Base-by-base conservation (phyloP, 345 rosid genomes). In the Aethionema arabicum region DNA sequence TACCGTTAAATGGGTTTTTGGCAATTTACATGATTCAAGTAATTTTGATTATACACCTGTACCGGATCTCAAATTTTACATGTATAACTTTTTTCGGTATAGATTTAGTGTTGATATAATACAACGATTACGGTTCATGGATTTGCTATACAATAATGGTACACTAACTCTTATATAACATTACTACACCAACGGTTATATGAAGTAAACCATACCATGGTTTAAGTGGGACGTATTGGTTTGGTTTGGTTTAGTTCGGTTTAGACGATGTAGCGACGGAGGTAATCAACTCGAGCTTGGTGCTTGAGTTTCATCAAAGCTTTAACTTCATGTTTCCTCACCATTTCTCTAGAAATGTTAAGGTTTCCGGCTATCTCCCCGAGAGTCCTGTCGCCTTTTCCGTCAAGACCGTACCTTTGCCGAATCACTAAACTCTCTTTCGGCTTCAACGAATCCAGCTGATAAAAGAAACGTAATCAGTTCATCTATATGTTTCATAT, bases 291-390 rank as follows among this genome's bases (percentile, higher is more conserved):
- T 45, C 99, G 67, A 6, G 97, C 82, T 10, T 91, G 97, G 72
- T 90, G 97, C 75, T 87, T 93, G 63, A 93, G 99, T 82, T 93
- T 93, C 99, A 93, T 82, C 59, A 93, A 77, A 0, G 90, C 99
- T 81, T 90, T 93, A 27, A 87, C 90, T 76, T 93, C 97, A 68
- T 93, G 86, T 71, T 93, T 93, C 68, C 99, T 73, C 27, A 93
- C 97, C 99, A 93, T 93, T 76, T 93, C 99, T 69, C 99, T 82
- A 0, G 99, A 93, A 68, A 93, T 90, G 68, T 84, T 85, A 65
- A 93, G 80, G 78, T 90, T 93, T 49, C 91, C 91, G 0, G 95
- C 96, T 35, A 93, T 90, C 82, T 93, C 97, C 47, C 95, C 93
- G 44, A 93, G 39, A 14, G 99, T 85, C 67, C 99, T 78, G 52